Evolutionary conservation across 768 basidiomycete genomes (phyloP), one percentile per base, ranked within the genome.

Genomic region (Cystobasidiopsis lactophilus): DNA sequence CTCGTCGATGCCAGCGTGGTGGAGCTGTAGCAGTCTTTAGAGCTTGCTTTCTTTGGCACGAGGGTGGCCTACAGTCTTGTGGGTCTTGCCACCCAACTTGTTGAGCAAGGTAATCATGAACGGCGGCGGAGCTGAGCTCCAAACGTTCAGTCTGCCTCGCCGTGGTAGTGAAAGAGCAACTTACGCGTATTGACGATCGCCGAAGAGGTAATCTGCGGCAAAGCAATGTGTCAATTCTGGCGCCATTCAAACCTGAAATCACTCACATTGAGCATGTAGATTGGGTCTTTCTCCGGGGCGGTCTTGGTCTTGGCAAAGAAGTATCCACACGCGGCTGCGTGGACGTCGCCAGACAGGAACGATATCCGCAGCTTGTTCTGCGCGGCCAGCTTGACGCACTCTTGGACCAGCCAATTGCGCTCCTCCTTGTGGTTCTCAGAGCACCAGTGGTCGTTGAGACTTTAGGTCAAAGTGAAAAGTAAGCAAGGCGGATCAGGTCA

Each of bases 211-310:
- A 88, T 52, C n/a, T n/a, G n/a, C n/a, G n/a, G n/a, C n/a, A n/a
- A n/a, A n/a, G n/a, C n/a, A n/a, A n/a, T n/a, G n/a, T n/a, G n/a
- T n/a, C n/a, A n/a, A n/a, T n/a, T n/a, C n/a, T n/a, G n/a, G n/a
- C n/a, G n/a, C n/a, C n/a, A n/a, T n/a, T n/a, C n/a, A n/a, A n/a
- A n/a, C n/a, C n/a, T n/a, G n/a, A n/a, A n/a, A n/a, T n/a, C n/a
- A n/a, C n/a, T n/a, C n/a, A n/a, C n/a, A 59, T 91, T 89, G 44
- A 89, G 64, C 88, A 96, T 95, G 66, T 84, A 93, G 41, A 85
- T 76, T 63, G 77, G 69, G 65, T 95, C 93, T 24, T 66, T 58
- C 1, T 66, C 62, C 1, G 83, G 77, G 2, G 69, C 64, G 5
- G 79, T 41, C 43, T 72, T 74, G 2, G 68, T 63, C 33, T 66